phyloP scores from a whole-genome alignment of 768 basidiomycete genomes.

The Panus rudis region DNA sequence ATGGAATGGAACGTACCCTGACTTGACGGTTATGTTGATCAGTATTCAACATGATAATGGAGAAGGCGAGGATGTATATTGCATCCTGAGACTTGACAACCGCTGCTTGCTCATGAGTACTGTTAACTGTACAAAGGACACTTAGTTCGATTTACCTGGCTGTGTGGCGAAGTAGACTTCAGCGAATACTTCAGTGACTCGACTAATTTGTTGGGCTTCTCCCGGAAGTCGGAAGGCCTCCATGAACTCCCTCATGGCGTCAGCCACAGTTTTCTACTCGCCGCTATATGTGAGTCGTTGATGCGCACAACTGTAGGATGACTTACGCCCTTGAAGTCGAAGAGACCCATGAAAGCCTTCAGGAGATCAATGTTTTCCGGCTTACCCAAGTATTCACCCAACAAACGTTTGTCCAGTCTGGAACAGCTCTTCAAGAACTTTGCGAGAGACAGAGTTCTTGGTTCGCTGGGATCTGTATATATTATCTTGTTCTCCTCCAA shows the following conservation, averaged over 20 bases:
- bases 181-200: constrained; percentile 94
- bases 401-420: constrained; percentile 82
- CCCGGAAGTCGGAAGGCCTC: constrained; percentile 94
- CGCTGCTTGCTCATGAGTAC: constrained; percentile 33
- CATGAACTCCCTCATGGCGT: constrained; percentile 91
- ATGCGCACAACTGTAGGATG: neutral
- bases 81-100: constrained; percentile 91
- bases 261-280: constrained; percentile 83
- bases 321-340: constrained; percentile 83
- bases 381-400: constrained; percentile 90
- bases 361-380: constrained; percentile 82
- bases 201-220: constrained; percentile 86
- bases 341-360: constrained; percentile 79
- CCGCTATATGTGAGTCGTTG: neutral
- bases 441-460: constrained; percentile 67
- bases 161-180: constrained; percentile 79
- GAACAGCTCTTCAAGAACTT: constrained; percentile 79
- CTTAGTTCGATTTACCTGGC: constrained; percentile 50
- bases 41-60: constrained; percentile 97
- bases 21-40: constrained; percentile 95
- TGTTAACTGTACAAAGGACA: neutral
- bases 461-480: constrained; percentile 45
- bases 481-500: constrained; percentile 92
- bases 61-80: constrained; percentile 89
- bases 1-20: constrained; percentile 46